Conservation (phyloP, 192 early-diverging fungal genomes). For the Backusella tuberculispora region DNA sequence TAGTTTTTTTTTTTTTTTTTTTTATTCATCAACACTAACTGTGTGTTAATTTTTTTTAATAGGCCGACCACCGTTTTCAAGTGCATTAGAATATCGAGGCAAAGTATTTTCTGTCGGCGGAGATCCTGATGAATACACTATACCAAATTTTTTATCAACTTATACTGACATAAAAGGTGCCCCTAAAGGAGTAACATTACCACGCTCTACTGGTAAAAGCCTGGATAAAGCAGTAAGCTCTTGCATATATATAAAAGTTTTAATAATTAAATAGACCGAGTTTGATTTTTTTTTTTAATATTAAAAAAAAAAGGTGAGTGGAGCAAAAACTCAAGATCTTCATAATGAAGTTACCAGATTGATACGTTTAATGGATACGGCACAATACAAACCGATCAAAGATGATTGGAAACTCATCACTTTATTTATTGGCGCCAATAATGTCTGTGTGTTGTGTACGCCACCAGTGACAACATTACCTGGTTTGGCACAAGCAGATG, state of each 20-base stretch:
- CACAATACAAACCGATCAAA: conserved; percentile 40
- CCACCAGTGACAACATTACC: conserved; percentile 34
- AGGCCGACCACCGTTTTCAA: conserved; percentile 55
- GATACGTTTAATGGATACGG: conserved; percentile 31
- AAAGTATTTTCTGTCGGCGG: conserved; percentile 57
- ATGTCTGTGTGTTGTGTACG: conserved; percentile 52
- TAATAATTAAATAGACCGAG: neutral
- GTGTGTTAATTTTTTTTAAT: neutral
- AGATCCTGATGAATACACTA: conserved; percentile 53
- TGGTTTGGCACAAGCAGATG: conserved; percentile 46
- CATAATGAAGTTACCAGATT: conserved; percentile 43
- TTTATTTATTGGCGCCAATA: conserved; percentile 60
- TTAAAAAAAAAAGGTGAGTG: conserved; percentile 48
- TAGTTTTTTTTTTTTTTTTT: neutral
- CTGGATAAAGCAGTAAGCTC: conserved; percentile 54
- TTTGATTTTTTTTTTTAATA: neutral
- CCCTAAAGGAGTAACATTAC: conserved; percentile 49
- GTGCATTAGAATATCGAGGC: conserved; percentile 54
- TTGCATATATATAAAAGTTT: conserved; percentile 4
- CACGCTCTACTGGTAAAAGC: conserved; percentile 49
- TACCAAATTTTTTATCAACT: conserved; percentile 48
- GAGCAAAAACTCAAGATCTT: conserved; percentile 51
- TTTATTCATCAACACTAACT: neutral
- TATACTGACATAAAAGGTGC: conserved; percentile 43
- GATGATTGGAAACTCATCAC: conserved; percentile 59